A percentile compares a stretch with the other conserved stretches of the same genome.
phyloP scores from a whole-genome alignment of 352 stramenopile genomes.

The Pythium rishiriense region DNA sequence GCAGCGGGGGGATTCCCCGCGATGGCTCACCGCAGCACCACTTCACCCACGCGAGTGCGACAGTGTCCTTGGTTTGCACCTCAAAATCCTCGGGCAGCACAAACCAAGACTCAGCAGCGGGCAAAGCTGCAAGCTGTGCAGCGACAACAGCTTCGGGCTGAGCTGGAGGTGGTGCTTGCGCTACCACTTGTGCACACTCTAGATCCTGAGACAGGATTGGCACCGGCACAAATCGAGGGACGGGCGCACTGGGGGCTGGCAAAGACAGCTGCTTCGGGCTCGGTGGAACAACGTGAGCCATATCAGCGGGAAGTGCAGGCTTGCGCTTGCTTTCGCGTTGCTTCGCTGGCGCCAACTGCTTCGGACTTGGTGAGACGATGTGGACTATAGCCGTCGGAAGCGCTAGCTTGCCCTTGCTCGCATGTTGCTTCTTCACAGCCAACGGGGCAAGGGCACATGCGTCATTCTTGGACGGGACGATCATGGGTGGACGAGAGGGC shows the following conservation, averaged over 20 bases:
- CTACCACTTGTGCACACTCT: no score
- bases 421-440: background rate
- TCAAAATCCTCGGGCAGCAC: constrained; percentile 18
- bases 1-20: constrained; percentile 12
- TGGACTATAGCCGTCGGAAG: no score
- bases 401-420: no score
- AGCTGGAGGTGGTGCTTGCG: background rate
- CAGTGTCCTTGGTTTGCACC: constrained; percentile 25
- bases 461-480: background rate
- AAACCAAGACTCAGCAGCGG: background rate
- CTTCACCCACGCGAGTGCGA: constrained; percentile 25
- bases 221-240: background rate
- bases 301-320: background rate
- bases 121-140: background rate
- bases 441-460: no score
- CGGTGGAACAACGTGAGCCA: background rate
- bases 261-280: background rate
- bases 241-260: background rate
- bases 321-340: background rate
- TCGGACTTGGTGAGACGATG: no score
- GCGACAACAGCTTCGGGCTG: background rate
- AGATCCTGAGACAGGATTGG: no score
- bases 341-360: background rate
- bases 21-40: constrained; percentile 27
- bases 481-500: constrained; percentile 3